phyloP scores from a whole-genome alignment of 1,139 yeast genomes.

The Protomyces macrosporus region DNA sequence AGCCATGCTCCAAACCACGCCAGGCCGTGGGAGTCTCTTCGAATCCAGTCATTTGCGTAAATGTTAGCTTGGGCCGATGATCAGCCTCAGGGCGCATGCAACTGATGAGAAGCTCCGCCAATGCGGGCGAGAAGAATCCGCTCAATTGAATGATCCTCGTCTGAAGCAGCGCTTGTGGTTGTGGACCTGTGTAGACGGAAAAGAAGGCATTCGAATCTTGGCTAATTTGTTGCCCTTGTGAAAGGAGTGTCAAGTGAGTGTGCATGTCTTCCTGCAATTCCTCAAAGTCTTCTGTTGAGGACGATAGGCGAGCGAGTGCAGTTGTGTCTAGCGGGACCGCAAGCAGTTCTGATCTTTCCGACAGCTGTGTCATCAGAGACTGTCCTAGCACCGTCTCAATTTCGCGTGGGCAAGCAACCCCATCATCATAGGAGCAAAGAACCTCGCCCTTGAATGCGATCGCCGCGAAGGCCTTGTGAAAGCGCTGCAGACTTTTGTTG shows the following conservation, averaged over 20 bases:
- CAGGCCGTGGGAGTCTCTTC: slow-evolving; percentile 20
- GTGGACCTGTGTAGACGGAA: slow-evolving; percentile 3
- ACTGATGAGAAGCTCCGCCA: not conserved
- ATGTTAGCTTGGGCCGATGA: not conserved
- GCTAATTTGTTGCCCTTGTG: not conserved
- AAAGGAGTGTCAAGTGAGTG: slow-evolving; percentile 6
- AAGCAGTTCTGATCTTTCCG: not conserved
- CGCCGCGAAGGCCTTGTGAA: not conserved
- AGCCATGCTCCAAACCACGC: slow-evolving; percentile 18
- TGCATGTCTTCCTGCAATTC: slow-evolving; percentile 12
- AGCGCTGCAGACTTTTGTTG: not conserved
- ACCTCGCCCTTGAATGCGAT: not conserved
- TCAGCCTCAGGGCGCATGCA: not conserved
- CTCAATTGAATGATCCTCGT: not conserved
- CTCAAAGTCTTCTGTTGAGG: not conserved
- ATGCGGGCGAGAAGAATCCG: slow-evolving; percentile 2
- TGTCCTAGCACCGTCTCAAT: not conserved
- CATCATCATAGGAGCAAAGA: not conserved
- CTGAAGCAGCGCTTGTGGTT: not conserved
- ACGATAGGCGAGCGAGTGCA: too few species aligned
- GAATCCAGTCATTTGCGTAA: slow-evolving; percentile 8
- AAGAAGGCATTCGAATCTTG: slow-evolving; percentile 1
- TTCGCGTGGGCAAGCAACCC: not conserved
- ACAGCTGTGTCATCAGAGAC: not conserved
- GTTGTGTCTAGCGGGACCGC: not conserved